These are phyloP conservation scores for Thielaviopsis ethacetica DNA, from an alignment of 2,329 filamentous ascomycete species.

Conservation along the genomic window DNA sequence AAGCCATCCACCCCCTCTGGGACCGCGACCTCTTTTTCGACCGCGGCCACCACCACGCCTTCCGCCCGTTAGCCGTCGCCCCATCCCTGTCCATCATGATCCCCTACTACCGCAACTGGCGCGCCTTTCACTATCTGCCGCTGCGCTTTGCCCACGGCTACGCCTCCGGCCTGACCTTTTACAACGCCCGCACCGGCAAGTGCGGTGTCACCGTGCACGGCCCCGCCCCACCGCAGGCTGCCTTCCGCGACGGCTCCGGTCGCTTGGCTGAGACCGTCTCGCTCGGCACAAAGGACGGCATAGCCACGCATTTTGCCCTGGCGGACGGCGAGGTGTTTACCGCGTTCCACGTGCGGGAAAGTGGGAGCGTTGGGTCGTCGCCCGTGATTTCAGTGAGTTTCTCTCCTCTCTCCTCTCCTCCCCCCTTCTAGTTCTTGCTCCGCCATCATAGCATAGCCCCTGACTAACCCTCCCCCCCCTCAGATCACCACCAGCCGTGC, in stretches of 20 bases:
- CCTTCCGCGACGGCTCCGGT: not conserved
- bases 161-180: slow-evolving; percentile 7
- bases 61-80: slow-evolving; percentile 5
- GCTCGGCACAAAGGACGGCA: slow-evolving; percentile 3
- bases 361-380: slow-evolving; percentile 5
- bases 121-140: slow-evolving; percentile 6
- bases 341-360: slow-evolving; percentile 5
- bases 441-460: too few relatives aligned
- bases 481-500: slow-evolving; percentile 1
- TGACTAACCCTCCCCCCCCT: not conserved
- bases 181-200: slow-evolving; percentile 7
- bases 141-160: slow-evolving; percentile 8
- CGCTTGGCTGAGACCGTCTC: not conserved
- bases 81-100: slow-evolving; percentile 9
- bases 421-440: not conserved
- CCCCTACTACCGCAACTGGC: slow-evolving; percentile 10
- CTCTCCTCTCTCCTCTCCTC: not conserved
- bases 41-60: slow-evolving; percentile 3
- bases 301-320: slow-evolving; percentile 9
- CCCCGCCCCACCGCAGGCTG: not conserved
- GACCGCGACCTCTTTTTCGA: slow-evolving; percentile 6
- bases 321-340: not conserved
- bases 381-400: slow-evolving; percentile 5
- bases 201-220: slow-evolving; percentile 9
- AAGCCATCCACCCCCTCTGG: slow-evolving; percentile 10